phyloP scores from a whole-genome alignment of 2,329 filamentous ascomycete species.

The Aureobasidium musti region DNA sequence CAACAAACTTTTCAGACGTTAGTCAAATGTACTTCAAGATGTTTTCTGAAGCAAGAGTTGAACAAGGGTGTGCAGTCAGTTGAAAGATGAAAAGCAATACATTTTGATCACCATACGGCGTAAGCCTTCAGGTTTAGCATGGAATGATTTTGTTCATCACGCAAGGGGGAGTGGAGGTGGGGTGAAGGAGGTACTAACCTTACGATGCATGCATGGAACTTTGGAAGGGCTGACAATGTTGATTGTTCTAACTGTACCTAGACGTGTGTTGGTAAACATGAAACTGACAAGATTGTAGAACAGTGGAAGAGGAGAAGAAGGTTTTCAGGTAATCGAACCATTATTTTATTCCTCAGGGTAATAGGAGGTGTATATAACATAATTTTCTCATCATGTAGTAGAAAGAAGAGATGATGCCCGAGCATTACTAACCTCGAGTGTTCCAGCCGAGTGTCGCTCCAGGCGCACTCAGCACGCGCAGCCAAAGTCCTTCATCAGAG shows the following conservation, averaged over 20 bases:
- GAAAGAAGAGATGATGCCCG: slow-evolving; percentile 6
- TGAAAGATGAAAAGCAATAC: slow-evolving; percentile 83
- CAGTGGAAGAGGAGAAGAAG: slow-evolving; percentile 20
- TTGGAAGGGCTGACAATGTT: neutral
- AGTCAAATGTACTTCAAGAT: slow-evolving; percentile 15
- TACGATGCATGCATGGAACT: neutral
- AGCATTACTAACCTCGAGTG: slow-evolving; percentile 14
- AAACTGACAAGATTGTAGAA: neutral
- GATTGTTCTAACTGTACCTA: slow-evolving; percentile 8
- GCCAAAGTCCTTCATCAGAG: neutral
- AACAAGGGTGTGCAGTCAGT: slow-evolving; percentile 55
- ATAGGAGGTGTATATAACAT: slow-evolving; percentile 55
- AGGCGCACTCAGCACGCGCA: slow-evolving; percentile 12
- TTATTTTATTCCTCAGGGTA: slow-evolving; percentile 47
- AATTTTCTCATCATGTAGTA: slow-evolving; percentile 48
- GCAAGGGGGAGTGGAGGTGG: neutral
- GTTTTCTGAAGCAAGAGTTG: neutral
- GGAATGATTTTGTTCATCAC: slow-evolving; percentile 71
- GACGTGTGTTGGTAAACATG: slow-evolving; percentile 24
- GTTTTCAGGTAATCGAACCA: slow-evolving; percentile 53
- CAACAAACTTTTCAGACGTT: slow-evolving; percentile 14
- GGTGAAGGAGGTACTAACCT: slow-evolving; percentile 9
- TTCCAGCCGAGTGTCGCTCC: slow-evolving; percentile 5
- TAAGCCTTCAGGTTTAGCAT: slow-evolving; percentile 73
- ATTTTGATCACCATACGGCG: slow-evolving; percentile 64